A percentile compares a stretch with the other conserved stretches of the same genome.
Conservation (phyloP, 805 yeast species). For the Tanozyma kutaoensis region DNA sequence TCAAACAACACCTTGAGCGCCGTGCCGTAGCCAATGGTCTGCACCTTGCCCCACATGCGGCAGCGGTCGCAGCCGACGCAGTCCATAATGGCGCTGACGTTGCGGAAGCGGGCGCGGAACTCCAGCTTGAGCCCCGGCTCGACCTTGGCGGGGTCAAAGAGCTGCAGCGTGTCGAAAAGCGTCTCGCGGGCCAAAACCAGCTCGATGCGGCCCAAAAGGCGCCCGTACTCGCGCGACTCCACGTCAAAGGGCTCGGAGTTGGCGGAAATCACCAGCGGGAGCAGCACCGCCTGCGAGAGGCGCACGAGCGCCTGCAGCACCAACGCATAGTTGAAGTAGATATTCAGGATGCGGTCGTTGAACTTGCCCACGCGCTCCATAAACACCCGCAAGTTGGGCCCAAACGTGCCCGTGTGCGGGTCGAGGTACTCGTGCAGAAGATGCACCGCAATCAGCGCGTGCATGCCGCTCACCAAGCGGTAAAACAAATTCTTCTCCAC, state of each 20-base stretch:
- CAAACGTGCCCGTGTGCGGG: slow-evolving; percentile 63
- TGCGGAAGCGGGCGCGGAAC: slow-evolving; percentile 73
- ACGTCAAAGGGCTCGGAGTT: slow-evolving; percentile 13
- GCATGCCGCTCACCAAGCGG: slow-evolving; percentile 83
- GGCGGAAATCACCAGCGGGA: slow-evolving; percentile 13
- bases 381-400: slow-evolving; percentile 69
- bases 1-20: slow-evolving; percentile 86
- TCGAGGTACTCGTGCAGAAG: slow-evolving; percentile 63
- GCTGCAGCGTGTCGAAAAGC: slow-evolving; percentile 32
- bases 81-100: slow-evolving; percentile 89
- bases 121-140: slow-evolving; percentile 60
- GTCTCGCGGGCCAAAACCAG: slow-evolving; percentile 10
- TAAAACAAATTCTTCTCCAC: slow-evolving; percentile 82
- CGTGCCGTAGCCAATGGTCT: slow-evolving; percentile 95
- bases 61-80: slow-evolving; percentile 98
- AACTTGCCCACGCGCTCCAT: slow-evolving; percentile 82
- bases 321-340: slow-evolving; percentile 86
- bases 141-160: slow-evolving; percentile 32
- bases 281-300: slow-evolving; percentile 16
- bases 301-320: slow-evolving; percentile 73
- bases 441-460: slow-evolving; percentile 90
- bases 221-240: slow-evolving; percentile 13
- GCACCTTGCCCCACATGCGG: slow-evolving; percentile 95
- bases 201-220: slow-evolving; percentile 3
- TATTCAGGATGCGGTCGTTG: slow-evolving; percentile 80